Evolutionary conservation across 192 early-diverging fungal species (phyloP), one percentile per base, ranked within the genome.

Genomic region (Dissophora ornata): DNA sequence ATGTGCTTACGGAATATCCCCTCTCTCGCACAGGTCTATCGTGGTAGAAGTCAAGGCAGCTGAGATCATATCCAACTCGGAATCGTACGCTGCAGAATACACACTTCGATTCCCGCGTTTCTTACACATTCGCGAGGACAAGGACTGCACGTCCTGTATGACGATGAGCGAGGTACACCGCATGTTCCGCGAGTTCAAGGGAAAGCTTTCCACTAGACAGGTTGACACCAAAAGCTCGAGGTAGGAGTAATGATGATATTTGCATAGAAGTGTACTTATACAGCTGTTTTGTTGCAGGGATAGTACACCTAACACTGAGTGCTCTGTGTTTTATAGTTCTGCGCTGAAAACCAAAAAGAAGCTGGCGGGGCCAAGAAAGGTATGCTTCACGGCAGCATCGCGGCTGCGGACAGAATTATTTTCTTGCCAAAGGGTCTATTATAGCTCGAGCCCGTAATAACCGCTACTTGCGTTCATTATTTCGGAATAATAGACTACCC

Each of bases 81-180:
- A 47, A 4, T 70, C 71, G 1, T 93, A 89, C 60, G 86, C 80
- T 0, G 49, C 83, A n/a, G 81, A 83, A 13, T 89, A 80, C 36
- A 93, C 93, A 9, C 71, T 95, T 26, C 89, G 93, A 18, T 95
- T 95, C 62, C 93, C 93, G 3, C 80, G 93, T 13, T 93, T 91
- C 64, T 79, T 88, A 13, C 79, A 56, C 48, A 54, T 92, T n/a
- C 82, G 93, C 4, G 48, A 84, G 9, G 92, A 95, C 69, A 93
- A 94, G 66, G 62, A 67, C 16, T 82, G 77, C 70, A 52, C 66
- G 0, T 81, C 80, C 11, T 70, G 77, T 40, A 83, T 81, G 83
- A 86, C 78, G n/a, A 44, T 80, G 64, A 77, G 73, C 33, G 73
- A 77, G 21, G 64, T 77, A 7, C 63, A 67, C 30, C 73, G 73